These are phyloP conservation scores for Pseudogymnoascus sp. DNA, from an alignment of 2,329 filamentous ascomycete species.

Conservation along the genomic window DNA sequence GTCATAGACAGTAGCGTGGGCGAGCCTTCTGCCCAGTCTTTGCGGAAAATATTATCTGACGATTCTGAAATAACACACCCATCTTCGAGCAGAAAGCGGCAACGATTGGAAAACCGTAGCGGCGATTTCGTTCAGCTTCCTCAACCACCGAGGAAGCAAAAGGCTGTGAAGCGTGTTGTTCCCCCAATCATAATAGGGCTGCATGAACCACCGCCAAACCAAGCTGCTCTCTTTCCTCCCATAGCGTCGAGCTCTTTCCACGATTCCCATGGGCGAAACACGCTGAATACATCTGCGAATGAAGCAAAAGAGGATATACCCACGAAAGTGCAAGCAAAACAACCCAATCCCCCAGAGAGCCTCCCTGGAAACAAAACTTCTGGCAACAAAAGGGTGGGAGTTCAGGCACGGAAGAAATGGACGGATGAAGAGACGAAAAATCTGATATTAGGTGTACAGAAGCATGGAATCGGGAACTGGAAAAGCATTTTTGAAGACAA, in stretches of 20 bases:
- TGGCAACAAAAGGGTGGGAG: slow-evolving; percentile 39
- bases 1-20: slow-evolving; percentile 22
- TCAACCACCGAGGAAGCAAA: slow-evolving; percentile 58
- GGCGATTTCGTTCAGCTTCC: slow-evolving; percentile 59
- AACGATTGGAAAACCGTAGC: slow-evolving; percentile 40
- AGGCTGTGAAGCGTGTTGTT: slow-evolving; percentile 46
- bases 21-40: slow-evolving; percentile 27
- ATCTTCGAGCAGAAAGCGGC: slow-evolving; percentile 45
- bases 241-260: slow-evolving; percentile 52
- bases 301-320: slow-evolving; percentile 12
- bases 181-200: slow-evolving; percentile 60
- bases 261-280: slow-evolving; percentile 37
- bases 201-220: slow-evolving; percentile 52
- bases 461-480: slow-evolving; percentile 59
- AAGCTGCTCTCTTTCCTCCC: slow-evolving; percentile 53
- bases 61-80: slow-evolving; percentile 22
- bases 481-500: slow-evolving; percentile 55
- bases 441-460: slow-evolving; percentile 52
- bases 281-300: slow-evolving; percentile 23
- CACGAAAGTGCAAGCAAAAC: background rate
- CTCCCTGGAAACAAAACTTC: slow-evolving; percentile 28
- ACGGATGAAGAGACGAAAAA: slow-evolving; percentile 58
- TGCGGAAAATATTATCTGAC: slow-evolving; percentile 29
- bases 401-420: slow-evolving; percentile 56
- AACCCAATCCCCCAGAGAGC: background rate